Evolutionary conservation across 495 filamentous ascomycete genomes (phyloP).

Genomic region (Pyrenula massariospora): DNA sequence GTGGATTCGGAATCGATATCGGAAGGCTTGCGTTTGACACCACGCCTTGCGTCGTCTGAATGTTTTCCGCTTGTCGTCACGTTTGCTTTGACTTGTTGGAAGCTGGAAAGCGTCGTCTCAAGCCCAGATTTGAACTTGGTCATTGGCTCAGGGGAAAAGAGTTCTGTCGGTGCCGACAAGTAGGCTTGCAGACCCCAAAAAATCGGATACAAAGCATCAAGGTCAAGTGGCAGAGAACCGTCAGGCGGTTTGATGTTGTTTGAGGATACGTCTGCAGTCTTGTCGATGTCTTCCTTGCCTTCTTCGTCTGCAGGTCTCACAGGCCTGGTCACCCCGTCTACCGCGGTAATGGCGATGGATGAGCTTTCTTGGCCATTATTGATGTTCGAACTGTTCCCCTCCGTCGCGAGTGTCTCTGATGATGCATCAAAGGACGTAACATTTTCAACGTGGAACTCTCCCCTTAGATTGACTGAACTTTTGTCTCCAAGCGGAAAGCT

Average conservation of each 20-base stretch:
- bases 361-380: conserved; percentile 51
- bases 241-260: conserved; percentile 34
- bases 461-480: conserved; percentile 91
- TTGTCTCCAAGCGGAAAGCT: conserved; percentile 92
- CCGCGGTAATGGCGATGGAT: conserved; percentile 1
- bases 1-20: conserved; percentile 50
- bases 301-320: conserved; percentile 9
- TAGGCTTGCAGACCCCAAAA: conserved; percentile 89
- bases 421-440: conserved; percentile 71
- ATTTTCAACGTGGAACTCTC: conserved; percentile 94
- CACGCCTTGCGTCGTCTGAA: conserved; percentile 47
- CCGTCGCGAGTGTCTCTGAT: conserved; percentile 9
- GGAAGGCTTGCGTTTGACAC: conserved; percentile 61
- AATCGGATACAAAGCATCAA: conserved; percentile 70
- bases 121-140: conserved; percentile 63
- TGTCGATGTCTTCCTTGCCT: conserved; percentile 9
- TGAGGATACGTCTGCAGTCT: conserved; percentile 19
- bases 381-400: conserved; percentile 35
- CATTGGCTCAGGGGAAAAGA: conserved; percentile 33
- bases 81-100: conserved; percentile 61
- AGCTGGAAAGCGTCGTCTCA: conserved; percentile 65
- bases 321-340: conserved; percentile 6
- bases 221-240: conserved; percentile 37
- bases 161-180: conserved; percentile 77
- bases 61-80: conserved; percentile 32